phyloP scores from a whole-genome alignment of 2,329 filamentous ascomycete genomes.

The Aureobasidium namibiae region DNA sequence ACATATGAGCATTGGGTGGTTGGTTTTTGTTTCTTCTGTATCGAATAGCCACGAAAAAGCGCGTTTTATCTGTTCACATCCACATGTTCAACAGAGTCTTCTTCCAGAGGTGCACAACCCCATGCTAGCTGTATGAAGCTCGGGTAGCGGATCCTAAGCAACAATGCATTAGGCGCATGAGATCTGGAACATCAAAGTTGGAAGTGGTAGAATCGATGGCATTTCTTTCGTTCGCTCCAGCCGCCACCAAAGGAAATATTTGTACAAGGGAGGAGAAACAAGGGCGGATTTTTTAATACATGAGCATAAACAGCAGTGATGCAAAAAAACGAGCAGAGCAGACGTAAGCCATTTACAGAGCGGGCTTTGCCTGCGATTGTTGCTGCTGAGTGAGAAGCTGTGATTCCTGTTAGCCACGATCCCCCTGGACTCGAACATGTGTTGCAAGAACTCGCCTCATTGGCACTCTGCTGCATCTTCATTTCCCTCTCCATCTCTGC shows the following conservation, averaged over 20 bases:
- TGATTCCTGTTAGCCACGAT: neutral
- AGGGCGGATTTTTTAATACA: slow-evolving; percentile 3
- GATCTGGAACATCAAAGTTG: neutral
- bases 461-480: slow-evolving; percentile 86
- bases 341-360: neutral
- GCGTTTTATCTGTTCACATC: neutral
- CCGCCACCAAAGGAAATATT: slow-evolving; percentile 1
- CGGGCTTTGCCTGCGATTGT: slow-evolving; percentile 9
- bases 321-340: neutral
- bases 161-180: neutral
- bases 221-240: neutral
- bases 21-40: neutral
- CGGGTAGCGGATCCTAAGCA: neutral
- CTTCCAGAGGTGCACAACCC: no score
- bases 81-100: no score
- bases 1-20: neutral
- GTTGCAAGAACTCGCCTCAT: slow-evolving; percentile 51
- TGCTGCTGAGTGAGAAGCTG: slow-evolving; percentile 10
- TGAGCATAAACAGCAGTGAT: neutral
- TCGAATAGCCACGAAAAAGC: neutral
- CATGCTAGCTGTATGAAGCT: neutral
- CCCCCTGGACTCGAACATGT: neutral
- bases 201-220: neutral
- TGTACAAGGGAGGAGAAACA: slow-evolving; percentile 1
- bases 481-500: slow-evolving; percentile 97